Evolutionary conservation across 495 filamentous ascomycete species (phyloP).

Genomic region (Aspergillus bertholletiae): DNA sequence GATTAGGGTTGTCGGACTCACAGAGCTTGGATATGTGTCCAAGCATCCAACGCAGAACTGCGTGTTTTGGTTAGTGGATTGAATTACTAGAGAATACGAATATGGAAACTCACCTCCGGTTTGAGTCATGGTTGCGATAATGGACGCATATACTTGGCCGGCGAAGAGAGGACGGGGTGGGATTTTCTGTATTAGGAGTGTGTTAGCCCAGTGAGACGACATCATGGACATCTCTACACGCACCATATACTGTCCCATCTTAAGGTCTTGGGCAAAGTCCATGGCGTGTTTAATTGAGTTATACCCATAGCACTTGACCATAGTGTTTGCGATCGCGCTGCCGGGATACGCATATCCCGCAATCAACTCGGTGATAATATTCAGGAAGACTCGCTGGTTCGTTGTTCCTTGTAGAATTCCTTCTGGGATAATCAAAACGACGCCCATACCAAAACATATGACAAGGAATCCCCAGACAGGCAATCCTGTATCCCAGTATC

Average conservation of each 20-base stretch:
- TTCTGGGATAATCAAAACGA: slow-evolving; percentile 73
- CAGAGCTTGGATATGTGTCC: slow-evolving; percentile 45
- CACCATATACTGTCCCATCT: slow-evolving; percentile 52
- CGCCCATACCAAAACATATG: slow-evolving; percentile 56
- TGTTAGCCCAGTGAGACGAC: neutral
- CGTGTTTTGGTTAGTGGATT: neutral
- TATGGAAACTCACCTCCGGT: slow-evolving; percentile 14
- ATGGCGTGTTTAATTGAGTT: slow-evolving; percentile 49
- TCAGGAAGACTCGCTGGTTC: slow-evolving; percentile 58
- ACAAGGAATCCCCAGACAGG: slow-evolving; percentile 79
- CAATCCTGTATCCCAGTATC: slow-evolving; percentile 60
- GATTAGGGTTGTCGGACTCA: slow-evolving; percentile 23
- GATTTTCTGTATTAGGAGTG: slow-evolving; percentile 35
- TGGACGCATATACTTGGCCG: slow-evolving; percentile 46
- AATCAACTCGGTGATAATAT: slow-evolving; percentile 72
- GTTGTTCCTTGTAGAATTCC: slow-evolving; percentile 84
- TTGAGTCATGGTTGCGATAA: slow-evolving; percentile 38
- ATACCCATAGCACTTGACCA: slow-evolving; percentile 75
- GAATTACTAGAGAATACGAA: neutral
- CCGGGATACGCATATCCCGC: slow-evolving; percentile 76
- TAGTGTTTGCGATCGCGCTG: slow-evolving; percentile 80
- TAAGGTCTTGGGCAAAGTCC: slow-evolving; percentile 44
- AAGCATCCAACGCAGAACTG: slow-evolving; percentile 49
- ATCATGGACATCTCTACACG: neutral
- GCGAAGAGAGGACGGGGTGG: slow-evolving; percentile 49